phyloP scores from a whole-genome alignment of 352 stramenopile species.

The Globisporangium viniferum region DNA sequence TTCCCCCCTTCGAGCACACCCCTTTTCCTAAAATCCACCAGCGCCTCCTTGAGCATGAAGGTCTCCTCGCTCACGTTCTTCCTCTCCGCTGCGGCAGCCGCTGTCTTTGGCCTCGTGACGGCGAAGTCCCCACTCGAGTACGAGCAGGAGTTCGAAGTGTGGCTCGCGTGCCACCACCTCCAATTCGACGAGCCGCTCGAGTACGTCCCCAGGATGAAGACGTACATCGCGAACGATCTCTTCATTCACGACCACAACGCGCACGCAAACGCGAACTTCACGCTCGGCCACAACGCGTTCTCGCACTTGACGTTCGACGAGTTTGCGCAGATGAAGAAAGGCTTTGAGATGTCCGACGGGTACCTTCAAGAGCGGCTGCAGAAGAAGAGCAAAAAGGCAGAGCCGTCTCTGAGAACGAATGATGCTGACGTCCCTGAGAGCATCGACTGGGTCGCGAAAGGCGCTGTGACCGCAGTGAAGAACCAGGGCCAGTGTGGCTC shows the following conservation, averaged over 20 bases:
- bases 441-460: conserved; percentile 37
- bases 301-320: conserved; percentile 32
- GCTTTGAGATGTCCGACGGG: conserved; percentile 17
- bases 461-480: conserved; percentile 67
- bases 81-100: not conserved
- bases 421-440: conserved; percentile 8
- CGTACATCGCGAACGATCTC: conserved; percentile 27
- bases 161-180: conserved; percentile 15
- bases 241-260: conserved; percentile 27
- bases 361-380: conserved; percentile 18
- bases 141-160: conserved; percentile 24
- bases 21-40: not conserved
- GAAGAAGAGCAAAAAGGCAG: not conserved
- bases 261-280: conserved; percentile 17
- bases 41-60: conserved; percentile 3
- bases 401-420: not conserved
- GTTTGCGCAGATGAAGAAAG: conserved; percentile 21
- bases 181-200: conserved; percentile 19
- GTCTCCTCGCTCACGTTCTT: conserved; percentile 15
- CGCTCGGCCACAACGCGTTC: conserved; percentile 31
- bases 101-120: not conserved
- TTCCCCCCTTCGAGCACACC: not conserved
- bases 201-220: conserved; percentile 21
- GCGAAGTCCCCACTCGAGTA: conserved; percentile 17
- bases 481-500: conserved; percentile 95